Conservation (phyloP, 2,329 filamentous ascomycete genomes). For the Herpotrichia juniperi region DNA sequence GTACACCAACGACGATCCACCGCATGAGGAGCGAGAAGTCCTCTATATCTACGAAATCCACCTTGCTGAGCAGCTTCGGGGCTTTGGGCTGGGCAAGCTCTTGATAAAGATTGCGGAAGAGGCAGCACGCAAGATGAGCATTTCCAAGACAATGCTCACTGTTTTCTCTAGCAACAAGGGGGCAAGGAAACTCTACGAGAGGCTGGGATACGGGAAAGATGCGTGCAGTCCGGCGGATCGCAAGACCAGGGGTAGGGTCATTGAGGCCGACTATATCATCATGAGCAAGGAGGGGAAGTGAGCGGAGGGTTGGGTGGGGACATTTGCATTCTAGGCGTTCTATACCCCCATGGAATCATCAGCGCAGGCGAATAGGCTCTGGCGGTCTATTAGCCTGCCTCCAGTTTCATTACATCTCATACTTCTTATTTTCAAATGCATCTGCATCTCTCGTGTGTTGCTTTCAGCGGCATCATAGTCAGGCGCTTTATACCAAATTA, state of each 20-base stretch:
- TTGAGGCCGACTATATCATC: conserved; percentile 7
- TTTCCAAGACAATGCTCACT: conserved; percentile 75
- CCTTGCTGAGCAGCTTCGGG: conserved; percentile 61
- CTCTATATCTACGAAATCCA: conserved; percentile 84
- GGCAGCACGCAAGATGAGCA: conserved; percentile 60
- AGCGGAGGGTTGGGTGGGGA: no score
- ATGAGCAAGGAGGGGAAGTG: conserved; percentile 6
- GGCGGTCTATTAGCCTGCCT: no score
- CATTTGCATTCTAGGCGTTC: no score
- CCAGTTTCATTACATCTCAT: no score
- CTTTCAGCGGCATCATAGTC: no score
- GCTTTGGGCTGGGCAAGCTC: conserved; percentile 66
- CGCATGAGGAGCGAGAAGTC: conserved; percentile 57
- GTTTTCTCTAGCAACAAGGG: conserved; percentile 68
- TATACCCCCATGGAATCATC: no score
- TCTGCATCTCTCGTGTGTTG: no score
- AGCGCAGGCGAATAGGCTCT: no score
- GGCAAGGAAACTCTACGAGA: conserved; percentile 66
- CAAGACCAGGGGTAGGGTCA: conserved; percentile 16
- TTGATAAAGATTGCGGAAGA: conserved; percentile 64
- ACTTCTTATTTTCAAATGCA: no score
- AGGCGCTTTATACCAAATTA: no score
- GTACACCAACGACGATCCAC: conserved; percentile 68
- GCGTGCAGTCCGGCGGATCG: conserved; percentile 58
- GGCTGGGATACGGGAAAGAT: conserved; percentile 62